Conservation (phyloP, 371 early-diverging fungal species). For the Blastocladiella emersonii region DNA sequence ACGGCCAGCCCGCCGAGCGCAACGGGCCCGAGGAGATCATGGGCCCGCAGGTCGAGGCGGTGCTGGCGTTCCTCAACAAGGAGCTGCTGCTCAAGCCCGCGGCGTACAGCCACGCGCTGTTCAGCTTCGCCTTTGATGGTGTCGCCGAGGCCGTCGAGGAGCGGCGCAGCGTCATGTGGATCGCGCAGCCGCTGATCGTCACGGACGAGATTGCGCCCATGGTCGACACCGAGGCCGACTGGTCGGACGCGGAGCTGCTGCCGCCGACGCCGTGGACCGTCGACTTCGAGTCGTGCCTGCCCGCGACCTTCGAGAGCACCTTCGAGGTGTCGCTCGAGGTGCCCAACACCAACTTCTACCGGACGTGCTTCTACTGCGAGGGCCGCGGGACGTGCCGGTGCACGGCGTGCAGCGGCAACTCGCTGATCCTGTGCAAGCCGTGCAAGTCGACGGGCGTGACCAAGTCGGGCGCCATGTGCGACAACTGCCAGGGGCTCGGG, state of each 20-base stretch:
- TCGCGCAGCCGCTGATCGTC: not conserved
- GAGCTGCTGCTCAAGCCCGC: not conserved
- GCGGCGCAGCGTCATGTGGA: not conserved
- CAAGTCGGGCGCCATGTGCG: not conserved
- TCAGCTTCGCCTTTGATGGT: not conserved
- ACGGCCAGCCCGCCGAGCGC: not conserved
- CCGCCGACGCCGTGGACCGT: not conserved
- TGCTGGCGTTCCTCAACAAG: not conserved
- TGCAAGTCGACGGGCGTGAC: not conserved
- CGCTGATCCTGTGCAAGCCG: not conserved
- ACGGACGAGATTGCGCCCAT: not conserved
- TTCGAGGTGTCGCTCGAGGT: not conserved
- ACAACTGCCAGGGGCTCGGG: not conserved
- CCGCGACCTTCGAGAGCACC: not conserved
- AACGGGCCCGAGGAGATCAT: not conserved
- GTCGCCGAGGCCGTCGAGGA: not conserved
- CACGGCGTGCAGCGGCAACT: not conserved
- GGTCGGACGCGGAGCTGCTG: not conserved
- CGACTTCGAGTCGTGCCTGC: not conserved
- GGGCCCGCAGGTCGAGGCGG: not conserved
- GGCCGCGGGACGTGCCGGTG: no score
- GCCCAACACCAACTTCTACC: not conserved
- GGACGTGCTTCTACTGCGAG: not conserved
- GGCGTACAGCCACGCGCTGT: not conserved
- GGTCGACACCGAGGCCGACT: not conserved